Conservation (phyloP, 139 green algal genomes). For the Micractinium conductrix region DNA sequence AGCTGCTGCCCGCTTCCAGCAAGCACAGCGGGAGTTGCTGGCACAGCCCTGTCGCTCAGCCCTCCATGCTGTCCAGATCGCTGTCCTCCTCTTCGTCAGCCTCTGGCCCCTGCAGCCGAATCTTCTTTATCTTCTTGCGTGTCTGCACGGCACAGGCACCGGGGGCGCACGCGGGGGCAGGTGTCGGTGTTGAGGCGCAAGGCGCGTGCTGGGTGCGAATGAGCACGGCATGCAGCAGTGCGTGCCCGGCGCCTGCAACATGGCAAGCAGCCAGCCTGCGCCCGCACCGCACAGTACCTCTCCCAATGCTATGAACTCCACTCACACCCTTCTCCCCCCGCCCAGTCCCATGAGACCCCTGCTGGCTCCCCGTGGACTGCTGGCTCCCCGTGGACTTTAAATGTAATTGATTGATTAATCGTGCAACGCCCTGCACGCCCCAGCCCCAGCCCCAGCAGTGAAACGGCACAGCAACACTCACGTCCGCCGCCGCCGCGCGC, state of each 20-base stretch:
- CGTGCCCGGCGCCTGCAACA: too few relatives aligned
- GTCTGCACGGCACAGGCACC: not conserved
- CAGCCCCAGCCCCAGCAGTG: not conserved
- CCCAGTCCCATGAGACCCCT: too few relatives aligned
- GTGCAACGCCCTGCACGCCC: not conserved
- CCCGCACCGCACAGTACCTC: too few relatives aligned
- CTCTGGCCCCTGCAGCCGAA: not conserved
- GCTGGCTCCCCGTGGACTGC: too few relatives aligned
- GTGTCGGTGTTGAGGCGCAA: too few relatives aligned
- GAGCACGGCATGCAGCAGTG: not conserved
- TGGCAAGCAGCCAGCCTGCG: not conserved
- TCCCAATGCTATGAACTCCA: too few relatives aligned
- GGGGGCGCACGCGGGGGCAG: too few relatives aligned
- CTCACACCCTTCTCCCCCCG: too few relatives aligned
- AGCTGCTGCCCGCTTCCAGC: too few relatives aligned
- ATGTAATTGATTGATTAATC: too few relatives aligned
- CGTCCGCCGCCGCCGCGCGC: conserved; percentile 1
- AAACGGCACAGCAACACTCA: not conserved
- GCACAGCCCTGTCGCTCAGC: not conserved
- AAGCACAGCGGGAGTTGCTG: too few relatives aligned
- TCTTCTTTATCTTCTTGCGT: conserved; percentile 27
- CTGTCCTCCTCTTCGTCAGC: conserved; percentile 34
- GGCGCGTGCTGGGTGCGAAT: not conserved
- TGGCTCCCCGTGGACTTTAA: too few relatives aligned
- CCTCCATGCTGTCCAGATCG: conserved; percentile 32